These are phyloP conservation scores for Phytopythium cucurbitacearum DNA, from an alignment of 352 stramenopile genomes.

Conservation along the genomic window DNA sequence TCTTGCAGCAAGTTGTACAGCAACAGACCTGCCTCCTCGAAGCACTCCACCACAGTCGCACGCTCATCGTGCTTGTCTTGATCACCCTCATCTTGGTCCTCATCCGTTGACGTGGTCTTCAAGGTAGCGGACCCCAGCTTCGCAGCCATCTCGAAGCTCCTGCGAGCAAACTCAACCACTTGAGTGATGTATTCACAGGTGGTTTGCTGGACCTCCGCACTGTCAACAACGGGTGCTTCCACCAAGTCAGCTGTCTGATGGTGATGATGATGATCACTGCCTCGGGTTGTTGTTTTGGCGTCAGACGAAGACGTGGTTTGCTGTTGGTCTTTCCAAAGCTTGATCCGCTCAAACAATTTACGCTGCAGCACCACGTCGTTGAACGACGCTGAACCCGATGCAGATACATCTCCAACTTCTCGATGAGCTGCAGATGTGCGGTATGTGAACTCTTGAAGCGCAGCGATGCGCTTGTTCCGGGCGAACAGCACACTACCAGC, in stretches of 20 bases:
- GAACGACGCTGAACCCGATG: constrained; percentile 20
- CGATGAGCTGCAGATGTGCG: not conserved
- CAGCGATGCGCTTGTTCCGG: constrained; percentile 29
- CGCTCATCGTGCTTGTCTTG: constrained; percentile 26
- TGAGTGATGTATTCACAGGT: constrained; percentile 34
- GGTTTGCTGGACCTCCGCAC: constrained; percentile 43
- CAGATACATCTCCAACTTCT: not conserved
- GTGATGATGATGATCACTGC: not conserved
- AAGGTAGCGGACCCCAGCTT: constrained; percentile 19
- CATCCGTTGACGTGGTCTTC: not conserved
- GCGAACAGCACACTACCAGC: constrained; percentile 50
- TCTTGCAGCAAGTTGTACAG: constrained; percentile 75
- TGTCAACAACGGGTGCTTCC: not conserved
- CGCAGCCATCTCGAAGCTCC: constrained; percentile 65
- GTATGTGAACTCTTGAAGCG: constrained; percentile 30
- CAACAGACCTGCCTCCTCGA: constrained; percentile 69
- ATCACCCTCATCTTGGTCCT: constrained; percentile 14
- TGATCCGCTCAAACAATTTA: constrained; percentile 55
- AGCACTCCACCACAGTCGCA: constrained; percentile 45
- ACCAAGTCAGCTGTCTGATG: not conserved
- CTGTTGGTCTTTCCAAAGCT: constrained; percentile 34
- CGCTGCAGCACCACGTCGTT: constrained; percentile 30
- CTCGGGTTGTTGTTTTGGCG: constrained; percentile 4
- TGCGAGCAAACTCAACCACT: constrained; percentile 57
- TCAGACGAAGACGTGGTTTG: constrained; percentile 5